phyloP scores from a whole-genome alignment of 164 flowering plant species.

The Annona cherimola region DNA sequence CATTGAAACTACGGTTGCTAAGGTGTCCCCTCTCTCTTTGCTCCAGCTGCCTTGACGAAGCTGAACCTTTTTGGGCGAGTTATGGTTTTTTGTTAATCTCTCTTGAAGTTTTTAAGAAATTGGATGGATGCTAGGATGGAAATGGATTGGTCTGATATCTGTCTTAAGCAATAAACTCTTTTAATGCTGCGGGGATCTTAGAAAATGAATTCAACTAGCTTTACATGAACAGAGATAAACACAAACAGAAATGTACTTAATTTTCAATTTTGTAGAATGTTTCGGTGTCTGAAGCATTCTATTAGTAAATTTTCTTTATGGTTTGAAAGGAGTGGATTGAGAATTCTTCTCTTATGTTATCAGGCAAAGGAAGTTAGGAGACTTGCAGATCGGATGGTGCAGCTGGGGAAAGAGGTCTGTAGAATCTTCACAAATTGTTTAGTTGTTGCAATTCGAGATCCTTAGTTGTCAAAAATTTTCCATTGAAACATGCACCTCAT shows the following conservation, averaged over 20 bases:
- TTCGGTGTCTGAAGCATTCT: not conserved
- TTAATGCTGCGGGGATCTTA: not conserved
- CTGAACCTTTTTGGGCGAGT: not conserved
- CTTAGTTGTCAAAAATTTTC: too few species aligned
- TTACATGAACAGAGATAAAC: not conserved
- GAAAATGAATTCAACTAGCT: not conserved
- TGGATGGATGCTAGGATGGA: too few species aligned
- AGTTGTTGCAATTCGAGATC: too few species aligned
- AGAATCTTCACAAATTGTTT: too few species aligned
- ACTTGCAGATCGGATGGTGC: conserved; percentile 89
- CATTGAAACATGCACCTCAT: too few species aligned
- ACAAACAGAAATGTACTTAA: not conserved
- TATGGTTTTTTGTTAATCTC: not conserved
- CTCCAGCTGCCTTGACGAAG: too few species aligned
- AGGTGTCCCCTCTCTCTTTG: conserved; percentile 31
- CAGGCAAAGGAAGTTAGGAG: conserved; percentile 91
- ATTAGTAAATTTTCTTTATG: not conserved
- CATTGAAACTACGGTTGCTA: conserved; percentile 90
- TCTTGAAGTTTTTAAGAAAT: not conserved
- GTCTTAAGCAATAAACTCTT: too few species aligned
- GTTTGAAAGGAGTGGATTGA: not conserved
- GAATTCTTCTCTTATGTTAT: conserved; percentile 3
- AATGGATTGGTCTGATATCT: too few species aligned
- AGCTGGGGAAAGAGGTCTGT: conserved; percentile 84
- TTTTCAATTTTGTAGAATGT: not conserved